Evolutionary conservation across 805 yeast species (phyloP).

Genomic region (Barnettozyma wickerhamii): DNA sequence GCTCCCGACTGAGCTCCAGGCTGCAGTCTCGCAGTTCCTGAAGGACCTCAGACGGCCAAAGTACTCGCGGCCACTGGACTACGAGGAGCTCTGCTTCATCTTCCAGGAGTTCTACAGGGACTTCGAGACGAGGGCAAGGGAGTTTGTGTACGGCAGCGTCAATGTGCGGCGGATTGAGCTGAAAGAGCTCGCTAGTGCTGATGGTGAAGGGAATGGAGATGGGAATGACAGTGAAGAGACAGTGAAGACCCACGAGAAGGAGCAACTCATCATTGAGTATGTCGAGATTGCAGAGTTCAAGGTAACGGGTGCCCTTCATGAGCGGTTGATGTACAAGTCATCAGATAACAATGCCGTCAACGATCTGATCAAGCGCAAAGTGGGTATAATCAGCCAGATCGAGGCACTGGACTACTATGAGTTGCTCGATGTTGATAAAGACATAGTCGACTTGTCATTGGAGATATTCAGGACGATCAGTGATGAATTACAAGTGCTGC

Average conservation of each 20-base stretch:
- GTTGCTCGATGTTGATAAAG: conserved; percentile 11
- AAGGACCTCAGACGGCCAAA: conserved; percentile 21
- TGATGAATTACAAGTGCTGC: conserved; percentile 6
- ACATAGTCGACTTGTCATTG: conserved; percentile 8
- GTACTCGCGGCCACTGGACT: conserved; percentile 18
- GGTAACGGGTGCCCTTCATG: conserved; percentile 11
- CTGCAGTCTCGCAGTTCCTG: conserved; percentile 12
- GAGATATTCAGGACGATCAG: conserved; percentile 8
- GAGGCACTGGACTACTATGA: conserved; percentile 14
- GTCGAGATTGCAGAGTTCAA: conserved; percentile 18
- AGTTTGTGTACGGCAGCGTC: conserved; percentile 16
- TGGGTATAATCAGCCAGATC: conserved; percentile 11
- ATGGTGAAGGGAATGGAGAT: conserved; percentile 1
- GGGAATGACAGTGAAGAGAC: background rate
- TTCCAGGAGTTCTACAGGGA: conserved; percentile 21
- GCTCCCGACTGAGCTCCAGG: conserved; percentile 13
- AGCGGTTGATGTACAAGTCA: conserved; percentile 17
- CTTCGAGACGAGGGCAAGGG: conserved; percentile 10
- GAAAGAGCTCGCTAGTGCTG: conserved; percentile 7
- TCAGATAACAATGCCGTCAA: conserved; percentile 13
- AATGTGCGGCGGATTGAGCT: conserved; percentile 4
- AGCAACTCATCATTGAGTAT: conserved; percentile 6
- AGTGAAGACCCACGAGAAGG: conserved; percentile 1
- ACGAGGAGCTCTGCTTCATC: conserved; percentile 13
- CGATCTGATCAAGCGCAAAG: conserved; percentile 15